Conservation (phyloP, 805 yeast genomes). For the Yamadazyma ubonensis region DNA sequence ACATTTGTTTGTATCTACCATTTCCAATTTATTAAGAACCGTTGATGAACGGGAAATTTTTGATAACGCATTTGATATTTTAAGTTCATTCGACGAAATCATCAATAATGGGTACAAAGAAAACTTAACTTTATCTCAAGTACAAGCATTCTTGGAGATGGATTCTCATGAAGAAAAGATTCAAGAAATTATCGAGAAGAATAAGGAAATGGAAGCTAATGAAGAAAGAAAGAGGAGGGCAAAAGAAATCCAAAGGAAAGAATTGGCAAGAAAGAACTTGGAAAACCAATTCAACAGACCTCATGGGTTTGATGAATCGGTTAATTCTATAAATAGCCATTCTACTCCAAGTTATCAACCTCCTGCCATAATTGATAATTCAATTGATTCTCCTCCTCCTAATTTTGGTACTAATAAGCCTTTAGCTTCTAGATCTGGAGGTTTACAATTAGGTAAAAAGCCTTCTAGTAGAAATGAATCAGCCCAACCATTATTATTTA, state of each 20-base stretch:
- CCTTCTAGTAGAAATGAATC: conserved; percentile 31
- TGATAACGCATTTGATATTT: conserved; percentile 81
- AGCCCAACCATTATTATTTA: conserved; percentile 28
- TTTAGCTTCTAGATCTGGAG: conserved; percentile 36
- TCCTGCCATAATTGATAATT: conserved; percentile 10
- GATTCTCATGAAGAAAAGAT: conserved; percentile 98
- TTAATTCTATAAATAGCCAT: conserved; percentile 16
- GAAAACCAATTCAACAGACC: conserved; percentile 39
- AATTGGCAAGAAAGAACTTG: conserved; percentile 62
- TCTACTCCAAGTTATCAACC: conserved; percentile 22
- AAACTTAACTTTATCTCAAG: conserved; percentile 75
- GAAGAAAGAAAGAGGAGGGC: conserved; percentile 97
- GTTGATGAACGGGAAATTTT: conserved; percentile 82
- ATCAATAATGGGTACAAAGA: conserved; percentile 88
- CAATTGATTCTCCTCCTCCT: conserved; percentile 11
- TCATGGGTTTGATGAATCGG: conserved; percentile 11
- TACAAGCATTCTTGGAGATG: conserved; percentile 89
- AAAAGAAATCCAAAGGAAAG: conserved; percentile 80
- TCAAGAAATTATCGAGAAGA: conserved; percentile 95
- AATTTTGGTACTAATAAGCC: conserved; percentile 2
- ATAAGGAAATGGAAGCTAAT: conserved; percentile 94
- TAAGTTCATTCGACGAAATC: conserved; percentile 92
- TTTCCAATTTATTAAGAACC: conserved; percentile 66
- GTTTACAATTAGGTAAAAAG: conserved; percentile 74
- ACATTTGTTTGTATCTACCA: conserved; percentile 78